Evolutionary conservation across 2,329 filamentous ascomycete species (phyloP), one percentile per base, ranked within the genome.

Genomic region (Aspergillus chevalieri): DNA sequence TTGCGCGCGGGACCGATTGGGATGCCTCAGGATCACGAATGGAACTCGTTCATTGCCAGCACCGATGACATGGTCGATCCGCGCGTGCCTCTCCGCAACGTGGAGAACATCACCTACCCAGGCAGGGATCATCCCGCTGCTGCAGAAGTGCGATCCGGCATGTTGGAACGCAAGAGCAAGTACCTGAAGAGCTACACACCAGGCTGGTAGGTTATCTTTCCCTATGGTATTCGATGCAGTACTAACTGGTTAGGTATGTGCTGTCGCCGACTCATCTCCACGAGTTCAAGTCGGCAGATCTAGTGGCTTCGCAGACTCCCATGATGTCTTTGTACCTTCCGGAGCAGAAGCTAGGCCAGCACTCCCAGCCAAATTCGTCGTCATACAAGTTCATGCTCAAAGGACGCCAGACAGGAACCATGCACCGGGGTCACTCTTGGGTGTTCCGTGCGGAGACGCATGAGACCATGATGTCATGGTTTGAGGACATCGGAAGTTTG

Each of bases 311-410:
- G 52, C 89, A 93, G 70, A 85, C 87, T 36, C 93, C 93, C 1
- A 83, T 97, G 65, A 96, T 98, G 92, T 97, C 93, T 39, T 78
- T 98, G 49, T 95, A 93, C 66, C 81, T 98, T 24, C 87, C 87
- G 6, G 93, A 97, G 60, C 93, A 97, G 71, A 96, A 95, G 67
- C 79, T 98, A 50, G 93, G 93, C 34, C 94, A 91, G 33, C 90
- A 94, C 66, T 96, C 92, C 8, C 81, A 83, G 52, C 82, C 84
- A 51, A 85, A 83, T 44, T 91, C 89, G 10, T 88, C 86, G n/a
- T 96, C 90, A 38, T 92, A 95, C 75, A 98, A 98, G 68, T 98
- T 98, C 68, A 89, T 96, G 69, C 84, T 98, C 63, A 98, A 97
- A 71, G 93, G 93, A 42, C 87, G 91, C 52, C 92, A 97, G 71